phyloP scores from a whole-genome alignment of 768 basidiomycete species.

The Suillus lakei region DNA sequence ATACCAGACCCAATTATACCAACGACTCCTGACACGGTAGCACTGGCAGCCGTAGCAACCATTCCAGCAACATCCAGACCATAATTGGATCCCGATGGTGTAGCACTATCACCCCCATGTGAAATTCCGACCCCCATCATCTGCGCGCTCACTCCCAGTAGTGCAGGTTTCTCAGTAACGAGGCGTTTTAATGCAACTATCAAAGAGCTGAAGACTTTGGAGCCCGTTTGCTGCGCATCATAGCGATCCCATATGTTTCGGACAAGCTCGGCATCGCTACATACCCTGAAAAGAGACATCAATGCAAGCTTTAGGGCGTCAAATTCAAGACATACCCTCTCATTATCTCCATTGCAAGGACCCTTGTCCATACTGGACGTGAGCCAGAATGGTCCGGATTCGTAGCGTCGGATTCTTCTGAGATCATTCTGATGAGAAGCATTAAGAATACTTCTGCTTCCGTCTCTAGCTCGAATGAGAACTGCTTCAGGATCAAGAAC shows the following conservation, averaged over 20 bases:
- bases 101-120: constrained; percentile 30
- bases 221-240: constrained; percentile 61
- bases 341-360: constrained; percentile 91
- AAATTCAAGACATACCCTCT: constrained; percentile 59
- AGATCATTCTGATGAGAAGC: constrained; percentile 67
- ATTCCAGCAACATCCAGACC: constrained; percentile 79
- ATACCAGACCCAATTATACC: constrained; percentile 79
- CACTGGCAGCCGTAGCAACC: constrained; percentile 82
- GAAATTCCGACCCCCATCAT: constrained; percentile 80
- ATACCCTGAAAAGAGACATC: constrained; percentile 50
- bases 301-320: background rate
- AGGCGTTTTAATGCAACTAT: constrained; percentile 85
- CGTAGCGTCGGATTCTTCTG: constrained; percentile 51
- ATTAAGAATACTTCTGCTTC: constrained; percentile 89
- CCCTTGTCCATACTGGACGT: constrained; percentile 85
- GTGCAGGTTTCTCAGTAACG: constrained; percentile 84
- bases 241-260: constrained; percentile 81
- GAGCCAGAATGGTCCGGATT: constrained; percentile 29
- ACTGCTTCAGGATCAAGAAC: constrained; percentile 91
- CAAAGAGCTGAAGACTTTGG: constrained; percentile 77
- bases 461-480: constrained; percentile 76
- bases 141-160: constrained; percentile 80
- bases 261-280: constrained; percentile 79
- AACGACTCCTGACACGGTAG: constrained; percentile 82
- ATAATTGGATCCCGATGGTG: constrained; percentile 42